Evolutionary conservation across 805 yeast genomes (phyloP), one percentile per base, ranked within the genome.

Genomic region (Ogataea paraovalis): DNA sequence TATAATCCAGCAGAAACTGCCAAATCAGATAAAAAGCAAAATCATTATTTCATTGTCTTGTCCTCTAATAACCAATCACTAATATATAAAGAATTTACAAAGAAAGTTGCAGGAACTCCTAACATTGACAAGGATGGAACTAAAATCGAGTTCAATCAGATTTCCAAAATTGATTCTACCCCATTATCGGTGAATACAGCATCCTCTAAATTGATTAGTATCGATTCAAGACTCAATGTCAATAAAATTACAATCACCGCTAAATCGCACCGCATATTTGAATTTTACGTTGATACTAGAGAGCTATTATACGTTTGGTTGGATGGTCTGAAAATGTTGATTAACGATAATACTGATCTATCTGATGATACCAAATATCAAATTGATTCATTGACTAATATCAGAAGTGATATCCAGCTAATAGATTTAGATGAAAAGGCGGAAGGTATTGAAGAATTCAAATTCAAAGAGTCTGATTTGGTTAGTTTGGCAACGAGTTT

Each of bases 271-370:
- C 49, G 51, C 30, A 41, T 81, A 10, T 71, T 87, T 46, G 63
- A 73, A n/a, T 83, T 87, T 56, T 87, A 75, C 60, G 78, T 87
- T 13, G 91, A 85, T 49, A 83, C 87, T 1, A 76, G 77, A 52
- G 87, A 83, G 42, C 75, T 79, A 42, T 80, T 84, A 39, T 79
- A 77, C 45, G 78, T 82, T 7, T 88, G 95, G 95, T 68, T 84
- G 32, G 96, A 88, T 65, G 96, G 95, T 0, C 63, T 87, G 46
- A 80, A 79, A 57, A 67, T 80, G 60, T 59, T 80, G 32, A 67
- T 73, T 19, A 69, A 72, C 45, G 55, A 59, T 14, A 71, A 58
- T 43, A 60, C 56, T 20, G 66, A 58, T 32, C 51, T 75, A 16
- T 75, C 82, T 1, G 60, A 59, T 0, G 79, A 73, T 18, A 71